Evolutionary conservation across 306 rosid species (phyloP).

Genomic region (Gleditsia sinensis): DNA sequence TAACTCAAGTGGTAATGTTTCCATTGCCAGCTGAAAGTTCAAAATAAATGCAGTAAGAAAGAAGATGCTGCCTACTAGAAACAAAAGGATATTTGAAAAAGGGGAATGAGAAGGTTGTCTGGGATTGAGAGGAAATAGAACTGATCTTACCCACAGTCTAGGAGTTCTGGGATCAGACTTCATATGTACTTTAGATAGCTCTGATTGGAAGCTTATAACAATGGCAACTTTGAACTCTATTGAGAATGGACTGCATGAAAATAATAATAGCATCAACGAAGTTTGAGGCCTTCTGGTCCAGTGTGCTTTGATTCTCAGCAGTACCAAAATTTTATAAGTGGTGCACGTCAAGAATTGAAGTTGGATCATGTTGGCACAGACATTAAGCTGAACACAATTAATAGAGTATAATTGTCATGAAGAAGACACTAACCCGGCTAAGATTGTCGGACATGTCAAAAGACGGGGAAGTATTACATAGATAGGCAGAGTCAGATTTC

Average conservation of each 20-base stretch:
- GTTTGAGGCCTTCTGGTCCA: neutral
- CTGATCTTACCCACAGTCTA: constrained; percentile 74
- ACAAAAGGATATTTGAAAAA: constrained; percentile 20
- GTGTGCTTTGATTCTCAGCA: neutral
- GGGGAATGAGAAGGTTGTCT: neutral
- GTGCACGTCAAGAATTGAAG: constrained; percentile 4
- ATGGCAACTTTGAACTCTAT: constrained; percentile 79
- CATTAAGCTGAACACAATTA: neutral
- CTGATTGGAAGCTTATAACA: constrained; percentile 75
- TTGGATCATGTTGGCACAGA: neutral
- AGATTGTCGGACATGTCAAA: constrained; percentile 83
- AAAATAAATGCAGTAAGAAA: constrained; percentile 13
- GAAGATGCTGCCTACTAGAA: neutral
- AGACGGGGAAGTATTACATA: constrained; percentile 85
- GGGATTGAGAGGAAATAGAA: neutral
- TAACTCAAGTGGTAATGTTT: constrained; percentile 84
- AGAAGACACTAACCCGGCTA: constrained; percentile 72
- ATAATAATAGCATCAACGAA: constrained; percentile 23
- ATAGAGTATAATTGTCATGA: neutral
- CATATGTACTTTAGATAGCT: constrained; percentile 64
- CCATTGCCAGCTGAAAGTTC: constrained; percentile 75
- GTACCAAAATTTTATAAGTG: neutral
- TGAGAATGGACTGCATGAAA: constrained; percentile 81
- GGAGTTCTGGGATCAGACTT: constrained; percentile 85
- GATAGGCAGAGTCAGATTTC: constrained; percentile 69